A percentile compares a stretch with the other conserved stretches of the same genome.
phyloP scores from a whole-genome alignment of 148 eudicot genomes.

The Pouteria glomerata region DNA sequence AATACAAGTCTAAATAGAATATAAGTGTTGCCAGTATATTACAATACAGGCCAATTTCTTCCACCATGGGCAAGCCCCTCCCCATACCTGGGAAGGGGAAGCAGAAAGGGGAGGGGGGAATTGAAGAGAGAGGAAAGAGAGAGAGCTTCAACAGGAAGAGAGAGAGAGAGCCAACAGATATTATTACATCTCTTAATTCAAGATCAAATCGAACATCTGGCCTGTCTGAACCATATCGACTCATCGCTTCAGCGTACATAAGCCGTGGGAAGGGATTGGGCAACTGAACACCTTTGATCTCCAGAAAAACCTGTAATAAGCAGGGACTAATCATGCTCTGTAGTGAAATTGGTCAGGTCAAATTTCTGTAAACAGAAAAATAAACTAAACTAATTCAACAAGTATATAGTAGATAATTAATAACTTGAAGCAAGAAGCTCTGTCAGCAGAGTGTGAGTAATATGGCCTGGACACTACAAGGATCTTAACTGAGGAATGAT shows the following conservation, averaged over 20 bases:
- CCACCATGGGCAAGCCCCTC: background rate
- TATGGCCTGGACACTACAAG: background rate
- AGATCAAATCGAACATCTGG: constrained; percentile 95
- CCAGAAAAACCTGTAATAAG: constrained; percentile 76
- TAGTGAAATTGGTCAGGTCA: background rate
- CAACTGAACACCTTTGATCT: constrained; percentile 80
- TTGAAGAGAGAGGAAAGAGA: background rate
- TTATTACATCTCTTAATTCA: constrained; percentile 76
- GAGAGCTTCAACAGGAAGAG: no score
- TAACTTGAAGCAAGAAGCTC: background rate
- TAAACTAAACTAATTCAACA: background rate
- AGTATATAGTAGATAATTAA: background rate
- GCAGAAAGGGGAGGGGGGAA: background rate
- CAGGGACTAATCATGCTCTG: background rate
- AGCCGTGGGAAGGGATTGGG: constrained; percentile 94
- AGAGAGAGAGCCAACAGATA: constrained; percentile 1
- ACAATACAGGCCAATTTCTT: background rate
- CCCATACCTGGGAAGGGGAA: no score
- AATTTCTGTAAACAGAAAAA: background rate
- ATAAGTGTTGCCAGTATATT: background rate
- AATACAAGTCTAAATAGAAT: background rate
- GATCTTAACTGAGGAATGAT: background rate
- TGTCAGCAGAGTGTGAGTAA: background rate
- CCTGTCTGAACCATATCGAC: constrained; percentile 90
- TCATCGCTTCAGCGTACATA: constrained; percentile 92